Conservation (phyloP, 2,329 filamentous ascomycete species). For the Talaromyces sp. region DNA sequence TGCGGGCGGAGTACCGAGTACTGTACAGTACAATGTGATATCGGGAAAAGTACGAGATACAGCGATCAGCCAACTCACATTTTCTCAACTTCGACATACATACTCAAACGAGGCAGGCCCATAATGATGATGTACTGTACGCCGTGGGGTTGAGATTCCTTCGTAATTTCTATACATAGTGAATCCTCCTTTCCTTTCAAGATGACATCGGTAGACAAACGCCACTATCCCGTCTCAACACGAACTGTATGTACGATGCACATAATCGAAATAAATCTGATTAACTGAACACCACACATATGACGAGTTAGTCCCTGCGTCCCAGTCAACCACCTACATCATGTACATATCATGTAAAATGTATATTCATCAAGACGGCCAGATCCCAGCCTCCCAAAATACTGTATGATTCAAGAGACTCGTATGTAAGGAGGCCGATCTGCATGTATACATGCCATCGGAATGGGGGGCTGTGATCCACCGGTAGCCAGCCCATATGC, state of each 20-base stretch:
- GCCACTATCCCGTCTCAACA: neutral
- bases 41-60: neutral
- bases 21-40: neutral
- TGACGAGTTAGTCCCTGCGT: neutral
- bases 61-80: slow-evolving; percentile 3
- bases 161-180: neutral
- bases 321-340: neutral
- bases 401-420: neutral
- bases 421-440: slow-evolving; percentile 21
- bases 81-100: neutral
- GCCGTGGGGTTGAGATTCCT: neutral
- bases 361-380: neutral
- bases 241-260: too few species aligned
- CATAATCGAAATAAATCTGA: too few species aligned
- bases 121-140: neutral
- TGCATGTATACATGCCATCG: slow-evolving; percentile 1
- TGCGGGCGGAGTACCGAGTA: too few species aligned
- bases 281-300: neutral
- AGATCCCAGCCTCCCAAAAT: neutral
- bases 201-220: neutral
- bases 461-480: slow-evolving; percentile 9
- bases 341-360: neutral
- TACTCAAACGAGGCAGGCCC: too few species aligned
- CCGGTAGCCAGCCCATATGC: neutral
- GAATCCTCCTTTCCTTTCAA: too few species aligned